Base-by-base conservation (phyloP, 1,284 basidiomycete species). In the Ustilago lituana region DNA sequence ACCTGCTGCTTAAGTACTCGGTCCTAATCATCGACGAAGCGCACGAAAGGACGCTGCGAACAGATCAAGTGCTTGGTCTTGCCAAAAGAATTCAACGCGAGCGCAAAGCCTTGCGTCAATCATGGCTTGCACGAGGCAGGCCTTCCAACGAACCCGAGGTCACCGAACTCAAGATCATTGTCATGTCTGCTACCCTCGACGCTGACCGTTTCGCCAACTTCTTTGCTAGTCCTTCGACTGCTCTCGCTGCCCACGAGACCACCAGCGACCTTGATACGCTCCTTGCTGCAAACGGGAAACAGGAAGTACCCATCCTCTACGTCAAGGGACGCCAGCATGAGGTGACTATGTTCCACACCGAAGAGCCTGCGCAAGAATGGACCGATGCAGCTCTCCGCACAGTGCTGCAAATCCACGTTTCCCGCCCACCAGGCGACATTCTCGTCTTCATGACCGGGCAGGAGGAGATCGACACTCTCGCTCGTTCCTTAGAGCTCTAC, bases 141-240 rank as follows among this genome's bases (percentile, higher is more conserved):
- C 65, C 84, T 37, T 72, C 78, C 22, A 83, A 79, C 72, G 78
- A 76, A 58, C 64, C 72, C 56, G 74, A 65, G 17, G 52, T 75
- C 1, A 74, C 76, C 31, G 82, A 76, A 15, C 86, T 98, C 65
- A 98, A 95, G 82, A 87, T 99, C 47, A 87, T 99, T 19, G 87
- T 99, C 76, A 98, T 98, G 95, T 94, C 91, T 83, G 95, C 95
- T 2, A 98, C 95, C 2, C 86, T 98, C 17, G 94, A 98, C 81
- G 94, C 94, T 0, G 89, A 93, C 61, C 92, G 92, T 65, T 98
- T 98, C 82, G 91, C 91, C 82, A 86, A 86, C 38, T 98, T 96
- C 83, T 97, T 92, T 77, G 83, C 89, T n/a, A 49, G 59, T 9
- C 65, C 56, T 20, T 62, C 60, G 23, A 50, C 50, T 3, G 62